phyloP scores from a whole-genome alignment of 176 grass and related monocot genomes.

The Eragrostis curvula region DNA sequence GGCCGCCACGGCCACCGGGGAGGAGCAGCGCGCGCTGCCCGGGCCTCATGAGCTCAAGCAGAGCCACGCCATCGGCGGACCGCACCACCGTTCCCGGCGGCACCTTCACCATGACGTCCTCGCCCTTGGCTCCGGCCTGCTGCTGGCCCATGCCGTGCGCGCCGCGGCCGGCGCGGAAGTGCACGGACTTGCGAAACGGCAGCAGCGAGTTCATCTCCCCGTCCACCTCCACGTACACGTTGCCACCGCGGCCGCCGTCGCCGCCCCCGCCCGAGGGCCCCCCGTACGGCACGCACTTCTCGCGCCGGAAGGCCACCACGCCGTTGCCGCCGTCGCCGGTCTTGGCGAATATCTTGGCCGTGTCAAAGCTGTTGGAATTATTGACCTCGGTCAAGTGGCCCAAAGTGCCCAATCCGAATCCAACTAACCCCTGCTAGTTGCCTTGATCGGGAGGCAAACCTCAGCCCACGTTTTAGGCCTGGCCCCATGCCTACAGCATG shows the following conservation, averaged over 20 bases:
- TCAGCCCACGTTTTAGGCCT: no score
- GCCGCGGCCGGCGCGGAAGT: conserved; percentile 84
- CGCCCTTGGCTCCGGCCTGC: conserved; percentile 82
- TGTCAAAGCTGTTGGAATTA: no score
- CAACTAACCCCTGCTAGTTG: no score
- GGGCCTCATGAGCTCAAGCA: conserved; percentile 77
- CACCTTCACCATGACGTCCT: conserved; percentile 87
- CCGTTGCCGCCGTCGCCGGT: conserved; percentile 92
- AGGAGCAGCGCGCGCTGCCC: conserved; percentile 78
- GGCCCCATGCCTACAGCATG: no score
- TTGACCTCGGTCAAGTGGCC: no score
- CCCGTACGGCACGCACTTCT: conserved; percentile 91
- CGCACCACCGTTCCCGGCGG: conserved; percentile 84
- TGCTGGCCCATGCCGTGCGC: conserved; percentile 79
- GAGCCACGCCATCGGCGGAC: conserved; percentile 55
- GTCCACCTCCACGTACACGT: conserved; percentile 91
- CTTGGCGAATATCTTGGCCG: conserved; percentile 86
- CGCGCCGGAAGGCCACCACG: conserved; percentile 86
- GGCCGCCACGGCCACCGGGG: conserved; percentile 83
- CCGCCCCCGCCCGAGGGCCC: conserved; percentile 88
- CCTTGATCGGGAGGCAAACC: no score
- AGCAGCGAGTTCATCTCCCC: conserved; percentile 90
- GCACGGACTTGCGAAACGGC: conserved; percentile 87
- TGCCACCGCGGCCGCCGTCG: conserved; percentile 86
- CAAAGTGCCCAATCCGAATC: no score